Percentiles rank a stretch among this genome's conserved stretches.
phyloP scores from a whole-genome alignment of 805 yeast species.

The Kodamaea neixiangensis region DNA sequence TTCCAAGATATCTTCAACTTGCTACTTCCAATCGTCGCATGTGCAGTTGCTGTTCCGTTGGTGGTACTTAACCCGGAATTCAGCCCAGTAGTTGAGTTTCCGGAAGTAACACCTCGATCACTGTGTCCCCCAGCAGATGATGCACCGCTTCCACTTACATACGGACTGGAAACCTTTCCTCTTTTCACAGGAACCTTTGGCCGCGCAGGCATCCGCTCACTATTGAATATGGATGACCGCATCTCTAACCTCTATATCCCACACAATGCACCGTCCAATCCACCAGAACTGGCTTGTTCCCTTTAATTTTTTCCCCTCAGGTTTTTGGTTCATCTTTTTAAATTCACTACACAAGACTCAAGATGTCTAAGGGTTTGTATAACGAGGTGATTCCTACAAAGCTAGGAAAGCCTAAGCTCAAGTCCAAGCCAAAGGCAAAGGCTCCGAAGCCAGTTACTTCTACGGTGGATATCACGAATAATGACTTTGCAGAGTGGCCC shows the following conservation, averaged over 20 bases:
- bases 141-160: constrained; percentile 10
- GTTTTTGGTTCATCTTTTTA: neutral
- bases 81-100: neutral
- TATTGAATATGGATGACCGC: constrained; percentile 35
- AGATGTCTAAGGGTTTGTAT: constrained; percentile 12
- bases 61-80: neutral
- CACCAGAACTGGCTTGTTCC: neutral
- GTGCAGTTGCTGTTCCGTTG: neutral
- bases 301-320: neutral
- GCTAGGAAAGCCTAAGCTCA: neutral
- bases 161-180: constrained; percentile 21
- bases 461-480: neutral
- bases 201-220: constrained; percentile 14
- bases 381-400: constrained; percentile 27
- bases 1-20: constrained; percentile 30
- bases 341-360: neutral
- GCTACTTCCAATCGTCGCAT: neutral
- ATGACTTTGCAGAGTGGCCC: constrained; percentile 47
- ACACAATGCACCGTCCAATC: neutral
- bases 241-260: constrained; percentile 14
- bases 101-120: neutral
- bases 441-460: neutral
- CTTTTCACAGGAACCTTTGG: constrained; percentile 12
- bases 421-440: neutral
- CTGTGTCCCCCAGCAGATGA: neutral